Evolutionary conservation across 495 filamentous ascomycete genomes (phyloP), one percentile per base, ranked within the genome.

Genomic region (Aspergillus avenaceus): DNA sequence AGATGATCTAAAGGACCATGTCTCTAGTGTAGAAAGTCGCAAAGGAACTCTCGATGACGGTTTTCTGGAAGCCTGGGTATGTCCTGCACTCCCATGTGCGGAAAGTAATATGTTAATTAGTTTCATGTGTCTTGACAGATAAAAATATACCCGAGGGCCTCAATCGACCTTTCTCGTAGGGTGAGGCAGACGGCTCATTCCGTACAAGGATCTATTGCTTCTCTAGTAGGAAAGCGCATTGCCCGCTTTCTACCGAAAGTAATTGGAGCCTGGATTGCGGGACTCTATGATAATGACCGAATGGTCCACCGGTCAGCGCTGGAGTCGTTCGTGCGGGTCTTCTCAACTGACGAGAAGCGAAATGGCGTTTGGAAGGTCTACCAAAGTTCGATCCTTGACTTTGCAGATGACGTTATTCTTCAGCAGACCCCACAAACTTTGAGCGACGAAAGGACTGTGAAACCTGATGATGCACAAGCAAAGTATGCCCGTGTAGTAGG

Each of bases 251-350:
- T 97, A 52, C 81, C 89, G 2, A 78, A 80, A 23, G 75, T 95
- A 25, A 83, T 90, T 18, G 90, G 88, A 7, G 75, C 89, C 9
- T 99, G 95, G 95, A 76, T 96, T 22, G 85, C 85, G 23, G 92
- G 95, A 11, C 76, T 84, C 2, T 92, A 90, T 60, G 95, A 99
- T 61, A 85, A 77, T 50, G 93, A 99, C 62, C 81, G 81, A 44
- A 73, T 73, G 12, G 87, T 87, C 1, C 76, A 84, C 23, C 83
- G 81, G 26, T 80, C 87, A 2, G 88, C 91, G n/a, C 71, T 77
- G 45, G 84, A 91, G 38, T 85, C 88, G 0, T 72, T 97, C 14
- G 77, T 76, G 5, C 75, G 72, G 5, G 84, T 95, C 8, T 88
- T 97, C 50, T 71, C 80, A 1, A 87, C 87, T 0, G 81, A 87